phyloP scores from a whole-genome alignment of 108 stramenopile species.

The Skeletonema grethae region DNA sequence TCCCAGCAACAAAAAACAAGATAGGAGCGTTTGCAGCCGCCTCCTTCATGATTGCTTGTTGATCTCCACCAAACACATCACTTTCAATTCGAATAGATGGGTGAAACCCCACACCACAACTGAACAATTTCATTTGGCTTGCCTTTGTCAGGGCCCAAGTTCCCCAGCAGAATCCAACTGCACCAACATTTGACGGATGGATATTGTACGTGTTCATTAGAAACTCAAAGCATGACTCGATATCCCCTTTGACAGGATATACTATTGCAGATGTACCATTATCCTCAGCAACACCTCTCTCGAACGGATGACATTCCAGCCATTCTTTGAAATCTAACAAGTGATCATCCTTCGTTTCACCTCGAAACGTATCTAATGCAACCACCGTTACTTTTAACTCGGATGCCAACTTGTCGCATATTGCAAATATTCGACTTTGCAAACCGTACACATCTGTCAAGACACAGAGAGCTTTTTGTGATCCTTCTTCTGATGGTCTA shows the following conservation, averaged over 20 bases:
- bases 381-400: constrained; percentile 28
- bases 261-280: not conserved
- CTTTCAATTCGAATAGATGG: constrained; percentile 43
- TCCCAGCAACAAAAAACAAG: constrained; percentile 44
- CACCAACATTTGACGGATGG: constrained; percentile 18
- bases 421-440: constrained; percentile 28
- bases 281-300: constrained; percentile 11
- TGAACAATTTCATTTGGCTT: constrained; percentile 11
- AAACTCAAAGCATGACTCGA: constrained; percentile 22
- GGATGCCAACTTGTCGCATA: constrained; percentile 37
- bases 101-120: constrained; percentile 40
- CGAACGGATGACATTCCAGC: constrained; percentile 32
- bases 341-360: constrained; percentile 46
- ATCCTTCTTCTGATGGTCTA: not conserved
- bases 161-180: constrained; percentile 58
- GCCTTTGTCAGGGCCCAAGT: constrained; percentile 49
- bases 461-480: constrained; percentile 20
- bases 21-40: constrained; percentile 13
- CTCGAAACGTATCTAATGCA: constrained; percentile 38
- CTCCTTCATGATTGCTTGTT: constrained; percentile 19
- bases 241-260: constrained; percentile 20
- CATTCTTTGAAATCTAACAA: constrained; percentile 29
- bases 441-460: constrained; percentile 44
- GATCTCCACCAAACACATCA: constrained; percentile 28
- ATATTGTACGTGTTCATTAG: constrained; percentile 8